Base-by-base conservation (phyloP, 2,329 filamentous ascomycete species). In the Colletotrichum liaoningense region DNA sequence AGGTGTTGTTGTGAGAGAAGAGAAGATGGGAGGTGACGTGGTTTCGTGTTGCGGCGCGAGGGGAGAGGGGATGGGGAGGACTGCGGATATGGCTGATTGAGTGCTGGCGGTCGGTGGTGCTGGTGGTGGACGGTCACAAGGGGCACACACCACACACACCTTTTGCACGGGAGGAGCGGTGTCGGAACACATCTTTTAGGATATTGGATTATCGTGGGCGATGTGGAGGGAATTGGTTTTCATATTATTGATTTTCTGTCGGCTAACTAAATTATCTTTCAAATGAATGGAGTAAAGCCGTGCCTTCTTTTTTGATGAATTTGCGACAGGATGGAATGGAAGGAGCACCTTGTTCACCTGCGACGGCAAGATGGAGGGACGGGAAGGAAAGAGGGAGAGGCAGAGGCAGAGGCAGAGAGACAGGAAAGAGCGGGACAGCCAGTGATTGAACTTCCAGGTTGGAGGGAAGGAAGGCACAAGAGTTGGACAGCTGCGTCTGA, bases 21-120 rank as follows among this genome's bases (percentile, higher is more conserved):
- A 46, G 52, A 65, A 42, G 63, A 65, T 42, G 63, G 24, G 63
- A 65, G 63, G 63, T 56, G 63, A 65, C 52, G 63, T 65, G 63
- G 52, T 56, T 56, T 65, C 52, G 49, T 28, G 49, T 55, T 54
- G 62, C 49, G 30, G 62, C 63, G 63, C 63, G 33, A 38, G 24
- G 22, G 63, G 30, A 46, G 52, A 8, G 55, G 38, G 16, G 38
- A 33, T 33, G 28, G 22, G 42, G 28, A 63, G 22, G 62, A 55
- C 49, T 64, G 46, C 62, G 62, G 46, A 55, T 64, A 63, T 54
- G 42, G 62, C 62, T 64, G 62, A 55, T 64, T 64, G 62, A 55
- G 46, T 24, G 42, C 42, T 28, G 5, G 19, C 9, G 30, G n/a
- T 42, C 24, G 38, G n/a, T 6, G 14, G 59, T 38, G 59, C 4